Base-by-base conservation (phyloP, 169 alveolate species). In the Cryptosporidium parvum region DNA sequence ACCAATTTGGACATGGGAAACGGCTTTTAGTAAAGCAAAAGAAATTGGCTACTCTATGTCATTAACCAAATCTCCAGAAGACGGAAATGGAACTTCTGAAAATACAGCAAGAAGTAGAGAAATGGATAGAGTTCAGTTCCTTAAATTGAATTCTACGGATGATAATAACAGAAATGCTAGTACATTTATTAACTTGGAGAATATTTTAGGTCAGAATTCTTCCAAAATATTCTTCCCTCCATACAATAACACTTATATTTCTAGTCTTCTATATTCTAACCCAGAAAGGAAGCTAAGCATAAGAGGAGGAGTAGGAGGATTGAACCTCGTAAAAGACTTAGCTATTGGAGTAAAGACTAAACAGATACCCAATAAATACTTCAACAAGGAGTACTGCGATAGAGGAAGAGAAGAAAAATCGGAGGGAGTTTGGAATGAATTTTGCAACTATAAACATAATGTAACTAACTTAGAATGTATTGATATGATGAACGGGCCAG, bases 401-500 rank as follows among this genome's bases (percentile, higher is more conserved):
- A 56, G 67, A 21, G 72, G 52, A 65, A 14, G 10, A 7, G 21
- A 31, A 4, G 67, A 42, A 16, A 31, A 14, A 3, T 18, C 59
- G 29, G 59, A 52, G 2, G 68, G 75, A 10, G 51, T 37, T 8
- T 80, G 89, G 89, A 42, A 26, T 2, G 75, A 61, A 12, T 51
- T 62, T 33, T 80, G 89, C 31, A 58, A 58, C 42, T 16, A 35
- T 12, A 65, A 62, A 16, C 48, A 51, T n/a, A 80, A 42, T 26
- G 65, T 80, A 3, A 80, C 80, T 2, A 80, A 59, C 39, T 53
- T 80, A 9, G 89, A 80, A 18, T 80, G 89, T 42, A 80, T 80
- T n/a, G 89, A 80, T 48, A 80, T 80, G 89, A 42, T 80, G 75
- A 59, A 65, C 29, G 89, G 89, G 9, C 89, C 89, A 7, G 75